Conservation (phyloP, 2,329 filamentous ascomycete species). For the Xylariaceae sp. region DNA sequence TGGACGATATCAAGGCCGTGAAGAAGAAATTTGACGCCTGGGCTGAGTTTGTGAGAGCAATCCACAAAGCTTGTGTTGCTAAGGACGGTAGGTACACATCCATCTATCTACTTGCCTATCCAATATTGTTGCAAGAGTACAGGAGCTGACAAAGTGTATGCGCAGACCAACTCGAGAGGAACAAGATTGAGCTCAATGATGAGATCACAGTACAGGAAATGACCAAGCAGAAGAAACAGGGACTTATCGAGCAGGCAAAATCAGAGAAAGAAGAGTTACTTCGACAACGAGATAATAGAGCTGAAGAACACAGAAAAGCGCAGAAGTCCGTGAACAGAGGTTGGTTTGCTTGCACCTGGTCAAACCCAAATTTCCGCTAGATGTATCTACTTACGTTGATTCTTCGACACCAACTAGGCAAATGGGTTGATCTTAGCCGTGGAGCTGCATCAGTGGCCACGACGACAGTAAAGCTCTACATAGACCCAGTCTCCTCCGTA, state of each 20-base stretch:
- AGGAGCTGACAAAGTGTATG: background rate
- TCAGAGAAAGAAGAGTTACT: background rate
- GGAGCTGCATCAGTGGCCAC: background rate
- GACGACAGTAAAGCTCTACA: background rate
- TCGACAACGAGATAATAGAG: background rate
- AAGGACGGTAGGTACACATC: constrained; percentile 1
- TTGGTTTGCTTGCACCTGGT: background rate
- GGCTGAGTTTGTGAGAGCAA: constrained; percentile 2
- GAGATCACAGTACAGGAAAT: background rate
- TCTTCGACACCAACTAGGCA: background rate
- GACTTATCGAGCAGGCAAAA: background rate
- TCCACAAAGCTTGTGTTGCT: constrained; percentile 4
- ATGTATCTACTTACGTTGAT: background rate
- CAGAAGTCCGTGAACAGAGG: background rate
- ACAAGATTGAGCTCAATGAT: background rate
- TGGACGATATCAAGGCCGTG: constrained; percentile 2
- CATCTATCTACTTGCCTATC: background rate
- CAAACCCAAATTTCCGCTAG: too few relatives aligned
- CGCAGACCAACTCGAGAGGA: background rate
- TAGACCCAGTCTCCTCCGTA: background rate
- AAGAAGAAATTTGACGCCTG: background rate
- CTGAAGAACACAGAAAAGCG: background rate
- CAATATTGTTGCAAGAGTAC: background rate
- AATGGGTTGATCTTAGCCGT: background rate
- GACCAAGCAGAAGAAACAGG: background rate